Evolutionary conservation across 2,329 filamentous ascomycete genomes (phyloP), one percentile per base, ranked within the genome.

Genomic region (Neoscytalidium dimidiatum): DNA sequence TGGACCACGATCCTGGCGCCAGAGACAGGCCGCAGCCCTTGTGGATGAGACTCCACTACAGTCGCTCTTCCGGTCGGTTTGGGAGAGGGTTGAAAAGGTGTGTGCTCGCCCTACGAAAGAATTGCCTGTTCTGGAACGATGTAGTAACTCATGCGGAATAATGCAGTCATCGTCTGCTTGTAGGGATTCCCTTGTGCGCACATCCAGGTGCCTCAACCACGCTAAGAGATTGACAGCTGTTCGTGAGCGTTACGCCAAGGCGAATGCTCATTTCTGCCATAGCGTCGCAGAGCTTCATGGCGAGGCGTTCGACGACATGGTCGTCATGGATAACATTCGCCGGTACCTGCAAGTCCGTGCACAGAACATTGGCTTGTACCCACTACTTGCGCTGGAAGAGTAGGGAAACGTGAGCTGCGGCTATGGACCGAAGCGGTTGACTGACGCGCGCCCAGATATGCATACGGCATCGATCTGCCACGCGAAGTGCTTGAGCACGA

Each of bases 281-380:
- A 65, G 63, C 23, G 63, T 65, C 2, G 63, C 63, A 26, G 56
- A 65, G 41, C 43, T 65, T 9, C 63, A 65, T 29, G 63, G 56
- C 11, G 63, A 65, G 29, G 26, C 60, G 35, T 65, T 65, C 44
- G 63, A 65, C 29, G 63, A 60, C 53, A 65, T 65, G 63, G 63
- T 61, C 4, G 63, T 65, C 38, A 65, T 61, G 63, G 63, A 65
- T 17, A 65, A 65, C 43, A 65, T 65, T 35, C 35, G 53, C 31
- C 53, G 63, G 23, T 65, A 65, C 26, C 35, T 65, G 53, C 63
- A 65, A 31, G 56, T 65, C 33, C 63, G 63, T 46, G 63, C 63
- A 23, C 63, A 65, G 46, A 65, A 65, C 63, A 65, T 65, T 46
- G 63, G 63, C 3, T 33, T 65, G 11, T 65, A 65, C 28, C 63